Base-by-base conservation (phyloP, 768 basidiomycete genomes). In the Pleurotus giganteus region DNA sequence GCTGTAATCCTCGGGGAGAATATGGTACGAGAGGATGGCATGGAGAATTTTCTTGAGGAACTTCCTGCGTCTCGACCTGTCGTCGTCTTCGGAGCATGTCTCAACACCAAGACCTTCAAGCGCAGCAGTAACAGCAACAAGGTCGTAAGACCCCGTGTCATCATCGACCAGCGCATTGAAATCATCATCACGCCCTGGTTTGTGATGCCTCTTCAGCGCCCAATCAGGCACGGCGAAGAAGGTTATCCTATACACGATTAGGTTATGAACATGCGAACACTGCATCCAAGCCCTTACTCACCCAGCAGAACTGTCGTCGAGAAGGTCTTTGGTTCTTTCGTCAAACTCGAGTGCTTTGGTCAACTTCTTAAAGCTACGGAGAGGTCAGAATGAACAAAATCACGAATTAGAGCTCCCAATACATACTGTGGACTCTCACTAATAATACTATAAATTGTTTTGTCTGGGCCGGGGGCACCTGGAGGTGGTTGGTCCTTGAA, bases 1-100 rank as follows among this genome's bases (percentile, higher is more conserved):
- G 53, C 73, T 67, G 56, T 67, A 67, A 15, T 29, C 31, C 49
- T 67, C 68, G 24, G 78, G 77, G 7, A 88, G 66, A 42, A 79
- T 77, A 63, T 84, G 84, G 66, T 85, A 88, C 19, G 75, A 71
- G 17, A 86, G 66, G 27, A 86, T 74, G 37, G 77, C 76, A 13
- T 71, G 75, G 26, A 86, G 61, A 56, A 88, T 75, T 50, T 72
- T 70, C 59, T 81, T 81, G 62, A 89, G 66, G 43, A 79, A 74
- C 63, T 83, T 79, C 59, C 80, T 83, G 54, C 74, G 71, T 39
- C 71, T 73, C 58, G 82, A 72, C 57, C 75, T 80, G 36, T 78
- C 67, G 15, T 66, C 61, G 2, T 78, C 74, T 58, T 77, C 73
- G 29, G 13, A 73, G 69, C 31, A 70, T 63, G 19, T 78, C 72